These are phyloP conservation scores for Schwanniomyces pseudopolymorphus DNA, from an alignment of 805 yeast genomes.

Conservation along the genomic window DNA sequence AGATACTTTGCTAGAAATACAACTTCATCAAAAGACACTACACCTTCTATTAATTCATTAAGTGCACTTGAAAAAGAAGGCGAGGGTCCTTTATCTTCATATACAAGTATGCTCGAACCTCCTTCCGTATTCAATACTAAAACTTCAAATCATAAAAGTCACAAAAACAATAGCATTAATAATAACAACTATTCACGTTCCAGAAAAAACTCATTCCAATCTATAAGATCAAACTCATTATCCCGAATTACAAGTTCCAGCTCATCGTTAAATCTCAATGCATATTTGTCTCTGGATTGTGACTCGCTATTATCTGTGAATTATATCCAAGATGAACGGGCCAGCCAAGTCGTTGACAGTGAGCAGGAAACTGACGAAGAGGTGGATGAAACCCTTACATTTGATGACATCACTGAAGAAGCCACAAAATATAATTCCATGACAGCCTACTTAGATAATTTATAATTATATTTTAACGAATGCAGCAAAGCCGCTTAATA, in stretches of 20 bases:
- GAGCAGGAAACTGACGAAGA: slow-evolving; percentile 7
- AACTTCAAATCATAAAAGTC: slow-evolving; percentile 4
- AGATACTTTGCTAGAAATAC: slow-evolving; percentile 32
- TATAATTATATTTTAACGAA: slow-evolving; percentile 1
- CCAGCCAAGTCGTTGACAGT: not conserved
- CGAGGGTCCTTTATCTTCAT: slow-evolving; percentile 4
- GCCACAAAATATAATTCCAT: slow-evolving; percentile 11
- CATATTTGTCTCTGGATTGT: slow-evolving; percentile 38
- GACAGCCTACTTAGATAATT: slow-evolving; percentile 13
- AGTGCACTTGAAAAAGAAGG: slow-evolving; percentile 18
- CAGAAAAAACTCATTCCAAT: slow-evolving; percentile 27
- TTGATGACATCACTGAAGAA: slow-evolving; percentile 10
- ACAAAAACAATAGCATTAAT: slow-evolving; percentile 2
- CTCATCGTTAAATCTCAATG: slow-evolving; percentile 41
- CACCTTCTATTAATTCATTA: slow-evolving; percentile 34
- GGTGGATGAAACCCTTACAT: slow-evolving; percentile 11
- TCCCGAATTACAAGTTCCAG: slow-evolving; percentile 38
- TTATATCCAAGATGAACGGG: not conserved
- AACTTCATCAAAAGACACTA: slow-evolving; percentile 3
- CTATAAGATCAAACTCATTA: slow-evolving; percentile 22
- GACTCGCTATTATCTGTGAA: slow-evolving; percentile 6
- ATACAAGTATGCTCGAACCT: slow-evolving; percentile 33
- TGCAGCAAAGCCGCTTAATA: not conserved
- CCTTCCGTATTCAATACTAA: slow-evolving; percentile 32
- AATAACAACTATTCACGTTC: slow-evolving; percentile 9